These are phyloP conservation scores for Petunia secreta DNA, from an alignment of 257 asterid species.

Conservation along the genomic window DNA sequence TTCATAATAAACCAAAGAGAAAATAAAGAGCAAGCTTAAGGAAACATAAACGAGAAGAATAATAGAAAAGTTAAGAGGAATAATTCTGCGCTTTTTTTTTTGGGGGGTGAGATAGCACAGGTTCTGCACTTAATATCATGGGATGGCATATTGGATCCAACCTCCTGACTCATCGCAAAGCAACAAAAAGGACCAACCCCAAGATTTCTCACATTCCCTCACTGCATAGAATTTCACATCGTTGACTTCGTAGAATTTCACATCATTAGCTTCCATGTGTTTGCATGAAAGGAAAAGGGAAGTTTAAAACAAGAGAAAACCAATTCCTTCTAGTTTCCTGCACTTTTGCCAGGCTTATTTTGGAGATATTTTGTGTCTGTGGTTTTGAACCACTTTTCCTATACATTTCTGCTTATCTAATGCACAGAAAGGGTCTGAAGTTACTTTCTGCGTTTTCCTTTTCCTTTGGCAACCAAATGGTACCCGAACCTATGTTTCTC, in stretches of 20 bases:
- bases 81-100: no score
- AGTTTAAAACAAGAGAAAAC: not conserved
- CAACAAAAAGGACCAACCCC: not conserved
- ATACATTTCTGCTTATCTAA: not conserved
- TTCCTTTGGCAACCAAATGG: slow-evolving; percentile 9
- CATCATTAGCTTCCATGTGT: not conserved
- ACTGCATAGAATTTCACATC: not conserved
- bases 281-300: slow-evolving; percentile 2
- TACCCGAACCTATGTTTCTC: not conserved
- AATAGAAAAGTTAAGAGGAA: not conserved
- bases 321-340: not conserved
- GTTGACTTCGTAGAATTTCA: not conserved
- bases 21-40: slow-evolving; percentile 7
- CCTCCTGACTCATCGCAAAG: slow-evolving; percentile 6
- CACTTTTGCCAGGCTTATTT: not conserved
- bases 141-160: slow-evolving; percentile 16
- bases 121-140: not conserved
- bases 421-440: not conserved
- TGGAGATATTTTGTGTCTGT: not conserved
- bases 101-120: not conserved
- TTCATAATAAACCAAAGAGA: slow-evolving; percentile 38
- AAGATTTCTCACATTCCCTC: not conserved
- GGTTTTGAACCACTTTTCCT: slow-evolving; percentile 10
- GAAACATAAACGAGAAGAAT: slow-evolving; percentile 29
- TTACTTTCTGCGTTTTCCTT: not conserved